Evolutionary conservation across 805 yeast genomes (phyloP).

Genomic region (Danielia reshetovae): DNA sequence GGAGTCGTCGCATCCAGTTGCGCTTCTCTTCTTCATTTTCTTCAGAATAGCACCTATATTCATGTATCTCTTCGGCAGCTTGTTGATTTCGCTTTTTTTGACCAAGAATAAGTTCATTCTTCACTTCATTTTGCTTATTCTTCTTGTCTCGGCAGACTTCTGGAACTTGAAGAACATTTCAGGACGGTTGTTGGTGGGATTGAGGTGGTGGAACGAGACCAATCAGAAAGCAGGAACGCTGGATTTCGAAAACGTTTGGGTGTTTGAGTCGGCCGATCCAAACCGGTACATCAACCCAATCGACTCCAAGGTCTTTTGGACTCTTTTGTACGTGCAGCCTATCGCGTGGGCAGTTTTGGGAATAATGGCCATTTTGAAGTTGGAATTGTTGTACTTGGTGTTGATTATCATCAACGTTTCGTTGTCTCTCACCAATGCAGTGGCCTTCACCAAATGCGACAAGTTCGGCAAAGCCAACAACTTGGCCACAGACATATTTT

Average conservation of each 20-base stretch:
- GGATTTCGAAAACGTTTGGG: conserved; percentile 66
- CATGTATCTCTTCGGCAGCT: conserved; percentile 65
- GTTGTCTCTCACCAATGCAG: conserved; percentile 74
- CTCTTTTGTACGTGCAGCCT: conserved; percentile 71
- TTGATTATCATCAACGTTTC: conserved; percentile 65
- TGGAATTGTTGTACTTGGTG: conserved; percentile 64
- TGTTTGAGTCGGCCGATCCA: conserved; percentile 81
- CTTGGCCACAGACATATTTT: conserved; percentile 55
- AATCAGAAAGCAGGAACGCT: conserved; percentile 37
- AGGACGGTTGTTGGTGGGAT: conserved; percentile 85
- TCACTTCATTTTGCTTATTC: conserved; percentile 72
- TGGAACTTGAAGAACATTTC: conserved; percentile 91
- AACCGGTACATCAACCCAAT: conserved; percentile 76
- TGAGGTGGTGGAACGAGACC: conserved; percentile 95
- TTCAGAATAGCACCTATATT: conserved; percentile 62
- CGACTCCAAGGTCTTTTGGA: conserved; percentile 88
- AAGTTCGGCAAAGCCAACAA: conserved; percentile 82
- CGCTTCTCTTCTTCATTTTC: conserved; percentile 58
- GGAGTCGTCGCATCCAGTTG: conserved; percentile 83
- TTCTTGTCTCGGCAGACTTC: conserved; percentile 82
- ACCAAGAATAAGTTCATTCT: conserved; percentile 48
- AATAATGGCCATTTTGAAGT: conserved; percentile 70
- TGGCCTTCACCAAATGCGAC: conserved; percentile 90
- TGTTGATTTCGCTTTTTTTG: conserved; percentile 49
- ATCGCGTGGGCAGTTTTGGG: conserved; percentile 72